Evolutionary conservation across 164 flowering plant genomes (phyloP).

Genomic region (Hamamelis virginiana): DNA sequence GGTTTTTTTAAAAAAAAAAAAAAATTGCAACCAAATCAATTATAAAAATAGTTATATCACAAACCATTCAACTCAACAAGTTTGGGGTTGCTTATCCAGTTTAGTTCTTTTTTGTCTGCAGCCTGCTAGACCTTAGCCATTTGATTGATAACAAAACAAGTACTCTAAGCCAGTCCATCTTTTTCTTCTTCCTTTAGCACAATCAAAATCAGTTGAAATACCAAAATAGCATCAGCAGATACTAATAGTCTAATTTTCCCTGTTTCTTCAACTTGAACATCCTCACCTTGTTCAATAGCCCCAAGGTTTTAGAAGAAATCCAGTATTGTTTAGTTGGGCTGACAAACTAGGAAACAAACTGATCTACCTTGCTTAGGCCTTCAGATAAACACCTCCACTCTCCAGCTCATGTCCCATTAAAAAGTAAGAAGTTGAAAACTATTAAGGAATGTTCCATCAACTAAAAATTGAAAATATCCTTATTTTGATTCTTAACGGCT

Average conservation of each 20-base stretch:
- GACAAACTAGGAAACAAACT: background rate
- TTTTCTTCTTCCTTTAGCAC: too few relatives aligned
- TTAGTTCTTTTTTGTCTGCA: too few relatives aligned
- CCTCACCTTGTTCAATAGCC: background rate
- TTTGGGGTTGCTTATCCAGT: too few relatives aligned
- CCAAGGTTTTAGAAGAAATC: background rate
- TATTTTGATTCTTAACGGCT: background rate
- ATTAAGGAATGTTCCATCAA: background rate
- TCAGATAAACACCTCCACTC: background rate
- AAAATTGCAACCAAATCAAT: too few relatives aligned
- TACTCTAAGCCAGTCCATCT: too few relatives aligned
- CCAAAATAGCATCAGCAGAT: background rate
- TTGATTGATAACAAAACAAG: too few relatives aligned
- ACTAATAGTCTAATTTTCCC: background rate
- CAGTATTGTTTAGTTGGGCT: background rate
- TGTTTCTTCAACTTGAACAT: background rate
- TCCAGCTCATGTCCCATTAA: background rate
- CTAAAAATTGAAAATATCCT: background rate
- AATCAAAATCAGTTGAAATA: background rate
- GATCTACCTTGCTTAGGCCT: background rate
- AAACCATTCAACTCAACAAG: too few relatives aligned
- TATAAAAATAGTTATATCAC: too few relatives aligned
- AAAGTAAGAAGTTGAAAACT: background rate
- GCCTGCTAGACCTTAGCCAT: too few relatives aligned
- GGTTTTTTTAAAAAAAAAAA: too few relatives aligned